Evolutionary conservation across 257 asterid genomes (phyloP), one percentile per base, ranked within the genome.

Genomic region (Solanum megistacrolobum): DNA sequence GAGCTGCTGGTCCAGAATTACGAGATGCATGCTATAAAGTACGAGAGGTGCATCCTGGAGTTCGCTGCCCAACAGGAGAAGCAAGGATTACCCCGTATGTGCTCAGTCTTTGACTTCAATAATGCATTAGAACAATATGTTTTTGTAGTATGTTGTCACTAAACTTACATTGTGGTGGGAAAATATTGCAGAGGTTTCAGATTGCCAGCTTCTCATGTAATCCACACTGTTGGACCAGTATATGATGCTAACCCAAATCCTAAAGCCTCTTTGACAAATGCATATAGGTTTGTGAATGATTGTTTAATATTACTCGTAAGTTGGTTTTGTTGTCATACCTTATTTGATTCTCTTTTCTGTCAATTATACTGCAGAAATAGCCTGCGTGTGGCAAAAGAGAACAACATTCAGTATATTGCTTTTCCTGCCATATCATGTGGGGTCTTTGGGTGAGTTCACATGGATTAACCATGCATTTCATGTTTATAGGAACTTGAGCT

Each of bases 61-160:
- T 97, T 86, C 96, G 99, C 66, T 97, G 99, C 89, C 99, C 99
- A 86, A 93, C 96, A 12, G 99, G 99, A 89, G 98, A 97, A 97
- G 99, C 99, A 62, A 96, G 96, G 91, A 96, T 97, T 92, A 96
- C 99, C 20, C 95, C 85, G 99, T 96, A 92, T 41, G 93, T 89
- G 34, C 55, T 88, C 88, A 18, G 27, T 41, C 52, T 34, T 29
- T n/a, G 38, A 25, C 36, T 52, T 21, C 25, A 52, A 18, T 55
- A 31, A 23, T 36, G 6, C 69, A 73, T 86, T 46, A 52, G 69
- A 73, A 72, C 38, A 9, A n/a, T 48, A 20, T 10, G 46, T 71
- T 46, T n/a, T 29, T 79, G 27, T 21, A 73, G 84, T 39, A 52
- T 73, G 55, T 74, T 86, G 69, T 73, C 38, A 23, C 11, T 32